Percentiles rank a stretch among this genome's conserved stretches.
These are phyloP conservation scores for Paspalum notatum DNA, from an alignment of 176 grass and related monocot genomes.

Conservation along the genomic window DNA sequence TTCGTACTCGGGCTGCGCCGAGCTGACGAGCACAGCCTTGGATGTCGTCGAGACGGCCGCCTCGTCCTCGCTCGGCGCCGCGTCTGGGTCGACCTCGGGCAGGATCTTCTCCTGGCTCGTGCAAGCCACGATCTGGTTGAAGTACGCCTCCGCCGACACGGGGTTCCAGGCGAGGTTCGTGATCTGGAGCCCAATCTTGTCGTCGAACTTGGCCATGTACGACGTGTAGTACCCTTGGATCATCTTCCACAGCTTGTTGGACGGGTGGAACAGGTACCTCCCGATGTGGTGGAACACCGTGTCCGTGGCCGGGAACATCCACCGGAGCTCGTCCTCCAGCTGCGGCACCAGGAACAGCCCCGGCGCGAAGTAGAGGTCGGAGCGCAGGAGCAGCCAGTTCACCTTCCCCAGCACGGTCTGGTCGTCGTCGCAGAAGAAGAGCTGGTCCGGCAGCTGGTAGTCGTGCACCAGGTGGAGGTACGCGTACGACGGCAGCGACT, in stretches of 20 bases:
- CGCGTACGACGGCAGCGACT: constrained; percentile 50
- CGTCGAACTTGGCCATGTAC: constrained; percentile 47
- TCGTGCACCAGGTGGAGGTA: constrained; percentile 67
- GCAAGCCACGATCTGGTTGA: constrained; percentile 56
- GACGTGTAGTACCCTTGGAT: constrained; percentile 58
- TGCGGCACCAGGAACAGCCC: constrained; percentile 69
- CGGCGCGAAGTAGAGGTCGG: constrained; percentile 69
- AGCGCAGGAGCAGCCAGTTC: constrained; percentile 73
- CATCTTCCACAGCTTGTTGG: constrained; percentile 66
- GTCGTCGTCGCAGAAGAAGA: constrained; percentile 76
- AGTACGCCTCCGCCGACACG: constrained; percentile 41
- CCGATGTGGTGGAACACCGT: constrained; percentile 74
- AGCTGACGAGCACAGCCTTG: constrained; percentile 61
- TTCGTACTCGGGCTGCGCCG: constrained; percentile 32
- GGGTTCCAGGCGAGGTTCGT: constrained; percentile 34
- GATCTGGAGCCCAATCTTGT: constrained; percentile 66
- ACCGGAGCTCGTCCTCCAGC: constrained; percentile 68
- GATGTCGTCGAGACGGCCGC: constrained; percentile 19
- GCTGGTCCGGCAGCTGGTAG: constrained; percentile 49
- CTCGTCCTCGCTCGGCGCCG: neutral
- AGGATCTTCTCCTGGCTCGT: constrained; percentile 56
- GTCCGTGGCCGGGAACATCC: constrained; percentile 73
- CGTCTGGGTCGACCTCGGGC: constrained; percentile 44
- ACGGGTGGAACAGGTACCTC: constrained; percentile 79
- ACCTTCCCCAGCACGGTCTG: constrained; percentile 53